Base-by-base conservation (phyloP, 73 alveolate genomes). In the Breviolum minutum region DNA sequence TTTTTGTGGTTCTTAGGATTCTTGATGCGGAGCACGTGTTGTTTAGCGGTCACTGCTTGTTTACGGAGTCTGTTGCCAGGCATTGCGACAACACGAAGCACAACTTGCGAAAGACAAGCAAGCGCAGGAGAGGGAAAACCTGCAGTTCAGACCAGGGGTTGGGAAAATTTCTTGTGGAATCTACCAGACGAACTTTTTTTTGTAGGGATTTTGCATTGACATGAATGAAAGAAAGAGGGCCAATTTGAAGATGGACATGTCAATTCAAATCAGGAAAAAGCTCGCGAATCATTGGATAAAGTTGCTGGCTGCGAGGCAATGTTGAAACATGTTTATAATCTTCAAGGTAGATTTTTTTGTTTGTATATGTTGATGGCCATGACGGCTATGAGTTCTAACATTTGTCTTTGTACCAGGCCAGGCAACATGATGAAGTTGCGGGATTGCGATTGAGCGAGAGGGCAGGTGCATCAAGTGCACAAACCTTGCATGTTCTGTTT, bases 361-460 rank as follows among this genome's bases (percentile, higher is more conserved):
- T 77, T 77, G 19, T 9, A 20, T 7, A 40, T 9, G 62, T 63
- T n/a, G 1, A 9, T n/a, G 14, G 22, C 74, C 17, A 17, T 11
- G 74, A 13, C 86, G 86, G 19, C 29, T 0, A 8, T 60, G 54
- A 40, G 54, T 40, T 40, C 54, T 40, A 40, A 3, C 54, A 40
- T 40, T 0, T 40, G 54, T 40, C 5, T 40, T 40, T 40, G 54
- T 40, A 40, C 54, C 91, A 85, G 94, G 94, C 79, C 11, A 74
- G 94, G 74, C 92, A 81, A 83, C 48, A 60, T 60, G 94, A 85
- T 27, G 94, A 92, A 63, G 89, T 66, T 32, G 89, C 96, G 4
- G 96, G 90, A 13, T 32, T 92, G 88, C 76, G 89, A 63, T 63
- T 92, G 90, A 92, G 97, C 66, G 97, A 92, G 40, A 83, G 97